Evolutionary conservation across 2,329 filamentous ascomycete genomes (phyloP), one percentile per base, ranked within the genome.

Genomic region (Diaporthe australafricana): DNA sequence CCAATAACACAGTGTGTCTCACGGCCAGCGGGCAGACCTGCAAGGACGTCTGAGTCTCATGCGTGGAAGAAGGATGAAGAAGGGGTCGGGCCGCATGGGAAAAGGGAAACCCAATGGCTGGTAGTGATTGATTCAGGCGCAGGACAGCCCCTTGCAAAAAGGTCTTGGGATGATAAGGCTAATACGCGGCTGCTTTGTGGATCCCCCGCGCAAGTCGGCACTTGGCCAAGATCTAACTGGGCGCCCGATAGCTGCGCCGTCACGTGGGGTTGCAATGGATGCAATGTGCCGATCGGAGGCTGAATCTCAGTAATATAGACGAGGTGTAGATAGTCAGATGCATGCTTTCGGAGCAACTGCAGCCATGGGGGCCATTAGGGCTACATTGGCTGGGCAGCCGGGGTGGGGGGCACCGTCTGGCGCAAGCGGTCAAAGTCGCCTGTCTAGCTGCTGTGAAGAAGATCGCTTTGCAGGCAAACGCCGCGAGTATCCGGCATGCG

Each of bases 41-140:
- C 42, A 60, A 53, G 63, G 17, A 69, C 47, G 42, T 47, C 30
- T 48, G 53, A 47, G 53, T 22, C 42, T 48, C 53, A 69, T 48
- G 42, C 53, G 53, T 60, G 52, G 22, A 69, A 25, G 53, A 27
- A 27, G 50, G 53, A 60, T 69, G 66, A 50, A 50, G 38, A 48
- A 40, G 53, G 53, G 55, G 17, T 32, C 32, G 66, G 66, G 17
- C 66, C 53, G 66, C 42, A 50, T 32, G 11, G 52, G 53, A 40
- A 55, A 50, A 40, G 53, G 53, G 45, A 69, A 50, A 30, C 16
- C 47, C 25, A 60, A 38, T 60, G 42, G 66, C n/a, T 47, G 53
- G 66, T 30, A 48, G 53, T 69, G 53, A 40, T 69, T 60, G 66
- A 69, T 69, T 63, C 60, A 60, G 66, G 66, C 52, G 66, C 52